Percentiles rank a stretch among this genome's conserved stretches.
phyloP scores from a whole-genome alignment of 345 rosid genomes.

The Lagerstroemia speciosa region DNA sequence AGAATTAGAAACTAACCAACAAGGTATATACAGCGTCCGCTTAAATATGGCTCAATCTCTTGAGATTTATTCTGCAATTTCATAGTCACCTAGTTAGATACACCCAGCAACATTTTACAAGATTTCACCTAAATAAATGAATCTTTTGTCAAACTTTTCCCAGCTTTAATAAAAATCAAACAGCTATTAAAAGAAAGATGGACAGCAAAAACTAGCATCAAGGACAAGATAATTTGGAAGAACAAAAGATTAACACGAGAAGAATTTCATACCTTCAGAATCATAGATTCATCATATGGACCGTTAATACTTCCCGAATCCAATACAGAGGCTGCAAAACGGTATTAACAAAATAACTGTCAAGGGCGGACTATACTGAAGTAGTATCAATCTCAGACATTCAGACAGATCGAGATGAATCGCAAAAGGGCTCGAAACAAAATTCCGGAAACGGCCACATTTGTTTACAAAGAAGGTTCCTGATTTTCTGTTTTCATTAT shows the following conservation, averaged over 20 bases:
- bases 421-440: background rate
- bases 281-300: constrained; percentile 39
- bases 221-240: background rate
- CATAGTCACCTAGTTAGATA: constrained; percentile 14
- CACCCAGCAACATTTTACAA: constrained; percentile 13
- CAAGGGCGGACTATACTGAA: background rate
- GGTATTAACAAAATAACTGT: background rate
- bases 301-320: constrained; percentile 35
- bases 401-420: background rate
- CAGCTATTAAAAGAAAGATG: background rate
- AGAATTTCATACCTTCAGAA: constrained; percentile 45
- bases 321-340: constrained; percentile 46
- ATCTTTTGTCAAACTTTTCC: background rate
- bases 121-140: background rate
- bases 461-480: background rate
- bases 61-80: constrained; percentile 65
- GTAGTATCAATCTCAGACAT: background rate
- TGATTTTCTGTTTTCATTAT: background rate
- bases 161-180: background rate
- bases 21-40: constrained; percentile 75
- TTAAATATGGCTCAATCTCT: constrained; percentile 62
- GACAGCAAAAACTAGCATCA: background rate
- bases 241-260: background rate
- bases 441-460: background rate
- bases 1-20: constrained; percentile 64